Evolutionary conservation across 2,329 filamentous ascomycete species (phyloP).

Genomic region (Fusarium heterosporum): DNA sequence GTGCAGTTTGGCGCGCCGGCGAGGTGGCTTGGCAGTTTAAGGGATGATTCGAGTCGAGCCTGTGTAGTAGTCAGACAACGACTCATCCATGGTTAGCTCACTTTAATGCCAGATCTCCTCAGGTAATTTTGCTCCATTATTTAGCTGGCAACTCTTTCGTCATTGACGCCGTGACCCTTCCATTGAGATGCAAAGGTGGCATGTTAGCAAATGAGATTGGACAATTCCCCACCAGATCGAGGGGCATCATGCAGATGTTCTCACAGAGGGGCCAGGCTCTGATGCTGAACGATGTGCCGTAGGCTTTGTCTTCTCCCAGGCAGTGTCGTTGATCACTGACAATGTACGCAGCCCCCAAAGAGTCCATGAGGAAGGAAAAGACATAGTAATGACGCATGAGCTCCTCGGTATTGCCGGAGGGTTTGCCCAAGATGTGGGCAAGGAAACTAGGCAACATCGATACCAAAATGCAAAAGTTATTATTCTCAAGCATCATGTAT

Average conservation of each 20-base stretch:
- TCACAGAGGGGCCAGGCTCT: conserved; percentile 25
- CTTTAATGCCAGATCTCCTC: conserved; percentile 20
- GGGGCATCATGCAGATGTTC: conserved; percentile 33
- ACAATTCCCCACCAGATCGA: conserved; percentile 48
- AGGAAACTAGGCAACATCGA: conserved; percentile 23
- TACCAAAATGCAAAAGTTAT: conserved; percentile 8
- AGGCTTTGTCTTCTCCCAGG: conserved; percentile 13
- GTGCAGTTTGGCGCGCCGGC: conserved; percentile 38
- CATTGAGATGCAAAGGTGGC: conserved; percentile 42
- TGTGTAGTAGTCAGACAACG: conserved; percentile 28
- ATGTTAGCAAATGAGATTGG: conserved; percentile 45
- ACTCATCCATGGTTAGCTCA: conserved; percentile 23
- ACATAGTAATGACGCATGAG: conserved; percentile 5
- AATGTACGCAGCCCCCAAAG: conserved; percentile 1
- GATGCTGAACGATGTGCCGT: conserved; percentile 10
- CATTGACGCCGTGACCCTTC: conserved; percentile 26
- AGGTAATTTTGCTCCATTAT: conserved; percentile 14
- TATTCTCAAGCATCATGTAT: conserved; percentile 29
- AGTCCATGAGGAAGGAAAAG: background rate
- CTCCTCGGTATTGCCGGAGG: conserved; percentile 10
- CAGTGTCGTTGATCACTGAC: conserved; percentile 24
- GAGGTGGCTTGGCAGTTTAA: conserved; percentile 29
- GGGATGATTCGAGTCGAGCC: conserved; percentile 20
- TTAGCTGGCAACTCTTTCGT: conserved; percentile 21
- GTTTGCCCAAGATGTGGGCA: conserved; percentile 15